Conservation (phyloP, 2,329 filamentous ascomycete genomes). For the Talaromyces pinophilus region DNA sequence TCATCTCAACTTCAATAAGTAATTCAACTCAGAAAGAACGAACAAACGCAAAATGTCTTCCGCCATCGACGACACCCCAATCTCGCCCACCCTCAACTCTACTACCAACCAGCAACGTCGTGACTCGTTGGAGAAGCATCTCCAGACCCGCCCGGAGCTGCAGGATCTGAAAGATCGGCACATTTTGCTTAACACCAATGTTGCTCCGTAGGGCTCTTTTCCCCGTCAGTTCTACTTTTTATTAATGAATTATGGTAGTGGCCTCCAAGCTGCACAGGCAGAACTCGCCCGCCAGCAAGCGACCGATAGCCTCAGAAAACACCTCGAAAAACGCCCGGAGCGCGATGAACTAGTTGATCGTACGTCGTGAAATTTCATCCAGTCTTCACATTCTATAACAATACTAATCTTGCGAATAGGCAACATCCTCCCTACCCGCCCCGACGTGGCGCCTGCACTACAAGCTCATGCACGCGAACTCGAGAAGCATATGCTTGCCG, state of each 20-base stretch:
- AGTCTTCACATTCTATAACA: background rate
- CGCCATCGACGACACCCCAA: constrained; percentile 58
- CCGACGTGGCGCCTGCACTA: constrained; percentile 74
- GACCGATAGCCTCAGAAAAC: constrained; percentile 65
- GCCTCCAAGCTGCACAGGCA: constrained; percentile 62
- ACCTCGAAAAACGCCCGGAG: constrained; percentile 64
- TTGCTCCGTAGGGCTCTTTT: constrained; percentile 57
- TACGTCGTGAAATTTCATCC: constrained; percentile 46
- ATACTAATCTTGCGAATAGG: constrained; percentile 50
- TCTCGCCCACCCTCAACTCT: constrained; percentile 53
- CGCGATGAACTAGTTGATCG: constrained; percentile 77
- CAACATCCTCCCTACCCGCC: constrained; percentile 77
- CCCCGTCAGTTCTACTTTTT: background rate
- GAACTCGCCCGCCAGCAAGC: constrained; percentile 67
- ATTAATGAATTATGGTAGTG: constrained; percentile 42
- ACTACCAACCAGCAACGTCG: constrained; percentile 52
- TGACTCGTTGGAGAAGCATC: constrained; percentile 72
- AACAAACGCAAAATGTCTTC: constrained; percentile 15
- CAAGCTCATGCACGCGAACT: constrained; percentile 81
- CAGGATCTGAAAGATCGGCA: constrained; percentile 69
- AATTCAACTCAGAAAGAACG: background rate
- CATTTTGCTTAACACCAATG: constrained; percentile 67
- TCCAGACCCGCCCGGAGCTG: constrained; percentile 67
- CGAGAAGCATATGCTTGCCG: constrained; percentile 82
- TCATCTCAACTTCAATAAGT: background rate